Evolutionary conservation across 106 monocot species (phyloP).

Genomic region (Dioscorea alata): DNA sequence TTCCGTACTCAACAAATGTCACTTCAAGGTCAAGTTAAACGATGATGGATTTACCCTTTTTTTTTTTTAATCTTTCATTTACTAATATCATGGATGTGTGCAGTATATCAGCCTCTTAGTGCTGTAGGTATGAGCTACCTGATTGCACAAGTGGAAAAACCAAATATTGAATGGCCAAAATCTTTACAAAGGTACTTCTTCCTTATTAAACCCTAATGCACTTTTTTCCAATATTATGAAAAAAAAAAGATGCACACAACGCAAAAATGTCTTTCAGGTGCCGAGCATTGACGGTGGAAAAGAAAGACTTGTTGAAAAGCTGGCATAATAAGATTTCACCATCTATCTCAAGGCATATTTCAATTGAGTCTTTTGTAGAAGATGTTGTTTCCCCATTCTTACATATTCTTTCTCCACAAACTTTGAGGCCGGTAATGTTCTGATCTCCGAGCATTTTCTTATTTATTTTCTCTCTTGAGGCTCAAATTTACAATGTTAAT

Average conservation of each 20-base stretch:
- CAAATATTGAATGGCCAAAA: conserved; percentile 96
- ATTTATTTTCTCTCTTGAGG: background rate
- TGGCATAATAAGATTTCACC: conserved; percentile 76
- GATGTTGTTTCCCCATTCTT: conserved; percentile 75
- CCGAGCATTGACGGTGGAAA: conserved; percentile 60
- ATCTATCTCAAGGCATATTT: conserved; percentile 70
- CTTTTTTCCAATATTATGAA: background rate
- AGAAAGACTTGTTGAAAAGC: conserved; percentile 56
- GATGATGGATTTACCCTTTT: background rate
- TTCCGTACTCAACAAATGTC: conserved; percentile 75
- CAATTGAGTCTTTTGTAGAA: conserved; percentile 64
- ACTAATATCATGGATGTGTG: conserved; percentile 4
- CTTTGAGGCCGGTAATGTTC: conserved; percentile 75
- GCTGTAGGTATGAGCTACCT: conserved; percentile 50
- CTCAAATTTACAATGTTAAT: no score
- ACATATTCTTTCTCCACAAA: conserved; percentile 76
- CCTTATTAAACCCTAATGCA: background rate
- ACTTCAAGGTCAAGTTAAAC: conserved; percentile 47
- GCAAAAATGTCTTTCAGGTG: conserved; percentile 33
- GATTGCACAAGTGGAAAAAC: conserved; percentile 75
- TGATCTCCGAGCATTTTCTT: background rate
- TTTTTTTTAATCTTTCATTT: conserved; percentile 1
- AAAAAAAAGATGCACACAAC: background rate
- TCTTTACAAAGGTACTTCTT: conserved; percentile 58
- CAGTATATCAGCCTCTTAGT: conserved; percentile 77